Conservation (phyloP, 768 basidiomycete species). For the Mycena sanguinolenta region DNA sequence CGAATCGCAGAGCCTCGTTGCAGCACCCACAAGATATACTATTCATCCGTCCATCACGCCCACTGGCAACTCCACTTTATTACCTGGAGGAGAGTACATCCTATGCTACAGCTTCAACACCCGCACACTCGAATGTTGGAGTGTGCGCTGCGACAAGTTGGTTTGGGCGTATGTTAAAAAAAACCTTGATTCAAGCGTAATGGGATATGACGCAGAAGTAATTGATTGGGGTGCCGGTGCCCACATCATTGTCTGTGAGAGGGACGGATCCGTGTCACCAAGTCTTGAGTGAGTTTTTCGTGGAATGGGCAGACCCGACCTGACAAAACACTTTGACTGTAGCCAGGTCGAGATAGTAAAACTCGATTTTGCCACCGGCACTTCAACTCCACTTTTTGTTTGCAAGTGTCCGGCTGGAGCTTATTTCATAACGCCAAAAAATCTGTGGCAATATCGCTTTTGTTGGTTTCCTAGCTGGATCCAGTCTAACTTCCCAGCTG, state of each 20-base stretch:
- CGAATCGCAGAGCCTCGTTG: neutral
- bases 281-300: neutral
- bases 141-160: conserved; percentile 16
- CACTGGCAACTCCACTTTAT: conserved; percentile 14
- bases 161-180: conserved; percentile 22
- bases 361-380: conserved; percentile 22
- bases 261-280: no score
- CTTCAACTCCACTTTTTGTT: neutral
- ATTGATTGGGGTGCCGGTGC: conserved; percentile 11
- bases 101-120: conserved; percentile 16
- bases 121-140: conserved; percentile 31
- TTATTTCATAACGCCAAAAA: neutral
- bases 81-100: conserved; percentile 30
- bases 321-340: neutral
- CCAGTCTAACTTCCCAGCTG: no score
- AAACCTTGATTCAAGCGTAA: neutral
- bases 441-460: conserved; percentile 20
- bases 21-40: neutral
- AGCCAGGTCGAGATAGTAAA: conserved; percentile 18
- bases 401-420: neutral
- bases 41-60: neutral
- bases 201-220: conserved; percentile 14
- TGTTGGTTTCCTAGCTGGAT: no score
- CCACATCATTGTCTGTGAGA: conserved; percentile 18
- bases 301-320: no score